Evolutionary conservation across 2,329 filamentous ascomycete genomes (phyloP).

Genomic region (Ramichloridium luteum): DNA sequence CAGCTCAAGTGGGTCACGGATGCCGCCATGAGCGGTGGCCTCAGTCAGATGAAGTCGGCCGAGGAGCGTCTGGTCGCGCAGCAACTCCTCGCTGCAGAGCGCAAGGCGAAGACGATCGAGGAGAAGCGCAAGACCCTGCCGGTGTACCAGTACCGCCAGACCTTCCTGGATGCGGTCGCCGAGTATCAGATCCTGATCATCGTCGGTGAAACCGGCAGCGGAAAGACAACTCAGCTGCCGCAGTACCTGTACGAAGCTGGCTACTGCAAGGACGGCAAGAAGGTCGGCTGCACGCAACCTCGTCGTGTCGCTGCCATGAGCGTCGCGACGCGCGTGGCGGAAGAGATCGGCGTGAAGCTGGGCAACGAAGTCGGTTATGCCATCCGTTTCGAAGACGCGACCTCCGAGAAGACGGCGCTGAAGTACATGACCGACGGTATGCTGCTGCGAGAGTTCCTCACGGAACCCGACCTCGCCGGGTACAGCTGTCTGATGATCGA

Average conservation of each 20-base stretch:
- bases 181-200: slow-evolving; percentile 82
- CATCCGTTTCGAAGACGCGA: slow-evolving; percentile 89
- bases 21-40: slow-evolving; percentile 57
- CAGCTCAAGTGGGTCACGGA: slow-evolving; percentile 77
- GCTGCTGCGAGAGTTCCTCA: slow-evolving; percentile 79
- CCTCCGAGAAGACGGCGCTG: slow-evolving; percentile 77
- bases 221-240: slow-evolving; percentile 90
- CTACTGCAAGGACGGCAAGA: slow-evolving; percentile 70
- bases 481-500: slow-evolving; percentile 94
- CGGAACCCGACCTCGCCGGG: slow-evolving; percentile 67
- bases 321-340: slow-evolving; percentile 87
- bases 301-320: slow-evolving; percentile 94
- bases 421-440: slow-evolving; percentile 99
- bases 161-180: slow-evolving; percentile 75
- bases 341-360: slow-evolving; percentile 81
- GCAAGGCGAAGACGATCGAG: slow-evolving; percentile 76
- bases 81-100: slow-evolving; percentile 78
- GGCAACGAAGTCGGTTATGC: slow-evolving; percentile 89
- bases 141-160: slow-evolving; percentile 75
- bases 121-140: slow-evolving; percentile 84
- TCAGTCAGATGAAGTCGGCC: slow-evolving; percentile 53
- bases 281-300: slow-evolving; percentile 87
- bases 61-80: slow-evolving; percentile 70
- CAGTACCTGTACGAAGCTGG: slow-evolving; percentile 90
- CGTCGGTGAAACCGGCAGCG: slow-evolving; percentile 86